Percentiles rank a stretch among this genome's conserved stretches.
These are phyloP conservation scores for Trichoderma atroviride DNA, from an alignment of 2,329 filamentous ascomycete genomes.

Conservation along the genomic window DNA sequence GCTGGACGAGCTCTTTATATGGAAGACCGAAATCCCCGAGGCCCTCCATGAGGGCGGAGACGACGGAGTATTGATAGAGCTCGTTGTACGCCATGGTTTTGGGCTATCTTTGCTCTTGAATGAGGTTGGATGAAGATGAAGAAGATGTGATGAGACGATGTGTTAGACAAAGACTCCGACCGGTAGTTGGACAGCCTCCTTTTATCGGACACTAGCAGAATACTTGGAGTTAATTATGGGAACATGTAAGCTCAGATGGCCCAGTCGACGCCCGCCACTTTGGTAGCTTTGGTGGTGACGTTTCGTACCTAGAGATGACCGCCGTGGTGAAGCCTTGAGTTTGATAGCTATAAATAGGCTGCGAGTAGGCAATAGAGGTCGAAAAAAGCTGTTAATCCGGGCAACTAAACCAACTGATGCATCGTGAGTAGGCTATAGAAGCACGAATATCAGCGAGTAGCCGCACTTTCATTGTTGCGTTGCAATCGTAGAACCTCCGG, in stretches of 20 bases:
- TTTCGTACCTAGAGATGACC: background rate
- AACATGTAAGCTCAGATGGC: background rate
- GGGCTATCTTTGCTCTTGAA: background rate
- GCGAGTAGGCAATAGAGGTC: background rate
- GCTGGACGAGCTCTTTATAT: background rate
- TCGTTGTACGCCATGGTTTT: constrained; percentile 13
- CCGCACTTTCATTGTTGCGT: background rate
- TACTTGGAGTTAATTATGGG: background rate
- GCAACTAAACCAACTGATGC: background rate
- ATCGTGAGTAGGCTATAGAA: background rate
- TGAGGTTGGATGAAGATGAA: background rate
- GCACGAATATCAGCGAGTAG: background rate
- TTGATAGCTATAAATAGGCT: background rate
- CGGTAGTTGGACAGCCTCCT: background rate
- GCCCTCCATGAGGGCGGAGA: constrained; percentile 19
- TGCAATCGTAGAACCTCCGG: background rate
- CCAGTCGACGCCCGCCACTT: background rate
- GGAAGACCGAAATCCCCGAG: background rate
- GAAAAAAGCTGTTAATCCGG: background rate
- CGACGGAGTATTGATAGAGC: constrained; percentile 18
- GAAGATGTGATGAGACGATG: background rate
- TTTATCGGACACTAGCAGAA: background rate
- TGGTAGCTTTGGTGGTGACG: background rate
- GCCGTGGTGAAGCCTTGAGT: background rate
- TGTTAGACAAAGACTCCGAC: background rate